A percentile compares a stretch with the other conserved stretches of the same genome.
These are phyloP conservation scores for Adiantum capillusveneris DNA, from an alignment of 75 land plant genomes.

Conservation along the genomic window DNA sequence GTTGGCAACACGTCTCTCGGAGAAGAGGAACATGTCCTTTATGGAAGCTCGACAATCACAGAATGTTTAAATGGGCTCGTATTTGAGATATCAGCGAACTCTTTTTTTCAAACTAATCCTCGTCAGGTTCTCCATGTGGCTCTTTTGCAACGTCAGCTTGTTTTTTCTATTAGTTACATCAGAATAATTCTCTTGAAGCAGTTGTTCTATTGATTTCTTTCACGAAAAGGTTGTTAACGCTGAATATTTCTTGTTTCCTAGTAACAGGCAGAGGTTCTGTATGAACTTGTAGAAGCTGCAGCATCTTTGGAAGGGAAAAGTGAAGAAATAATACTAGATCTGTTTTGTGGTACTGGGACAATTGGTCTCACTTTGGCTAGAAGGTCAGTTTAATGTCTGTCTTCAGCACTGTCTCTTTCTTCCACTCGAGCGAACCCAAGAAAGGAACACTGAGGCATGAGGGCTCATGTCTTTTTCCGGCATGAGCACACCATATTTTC, in stretches of 20 bases:
- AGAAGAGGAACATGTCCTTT: constrained; percentile 65
- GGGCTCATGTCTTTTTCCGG: too few species aligned
- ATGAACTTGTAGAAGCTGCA: constrained; percentile 65
- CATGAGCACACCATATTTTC: too few species aligned
- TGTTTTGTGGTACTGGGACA: constrained; percentile 96
- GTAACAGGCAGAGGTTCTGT: constrained; percentile 78
- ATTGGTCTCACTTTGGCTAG: constrained; percentile 87
- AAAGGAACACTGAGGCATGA: too few species aligned
- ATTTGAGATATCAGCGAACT: constrained; percentile 93
- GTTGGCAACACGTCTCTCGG: constrained; percentile 74
- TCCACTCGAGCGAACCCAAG: too few species aligned
- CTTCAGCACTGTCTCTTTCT: too few species aligned
- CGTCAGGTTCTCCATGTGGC: constrained; percentile 44
- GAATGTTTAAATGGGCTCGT: constrained; percentile 68
- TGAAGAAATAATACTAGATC: constrained; percentile 82
- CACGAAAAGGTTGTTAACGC: neutral
- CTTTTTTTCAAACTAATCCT: constrained; percentile 95
- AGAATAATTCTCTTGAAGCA: too few species aligned
- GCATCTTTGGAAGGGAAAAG: constrained; percentile 74
- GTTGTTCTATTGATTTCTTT: too few species aligned
- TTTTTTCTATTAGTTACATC: too few species aligned
- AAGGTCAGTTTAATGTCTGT: too few species aligned
- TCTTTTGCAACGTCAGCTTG: neutral
- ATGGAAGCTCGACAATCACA: constrained; percentile 64
- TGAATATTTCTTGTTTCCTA: neutral